A percentile compares a stretch with the other conserved stretches of the same genome.
These are phyloP conservation scores for Dictyophora rubrovolvata DNA, from an alignment of 768 basidiomycete genomes.

Conservation along the genomic window DNA sequence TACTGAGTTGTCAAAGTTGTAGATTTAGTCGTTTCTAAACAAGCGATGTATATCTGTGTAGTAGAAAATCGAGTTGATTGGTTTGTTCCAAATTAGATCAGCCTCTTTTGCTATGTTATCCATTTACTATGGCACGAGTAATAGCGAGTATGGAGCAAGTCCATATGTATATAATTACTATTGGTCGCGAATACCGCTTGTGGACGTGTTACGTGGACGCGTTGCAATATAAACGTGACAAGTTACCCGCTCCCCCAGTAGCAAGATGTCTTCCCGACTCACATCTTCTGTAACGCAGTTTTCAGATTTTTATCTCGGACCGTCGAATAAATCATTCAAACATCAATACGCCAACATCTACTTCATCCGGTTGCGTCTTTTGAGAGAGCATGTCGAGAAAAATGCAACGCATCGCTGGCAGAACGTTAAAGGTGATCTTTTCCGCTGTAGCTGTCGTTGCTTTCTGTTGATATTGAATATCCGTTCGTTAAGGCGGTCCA, in stretches of 20 bases:
- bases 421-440: slow-evolving; percentile 25
- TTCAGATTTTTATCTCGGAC: slow-evolving; percentile 27
- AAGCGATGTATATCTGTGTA: too few relatives aligned
- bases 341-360: slow-evolving; percentile 71
- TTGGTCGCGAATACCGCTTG: too few relatives aligned
- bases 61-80: too few relatives aligned
- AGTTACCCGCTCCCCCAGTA: neutral
- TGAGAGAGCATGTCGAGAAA: slow-evolving; percentile 37
- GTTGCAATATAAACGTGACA: neutral
- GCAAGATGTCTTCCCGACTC: slow-evolving; percentile 3
- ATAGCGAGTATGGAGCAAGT: too few relatives aligned
- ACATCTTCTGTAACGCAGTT: slow-evolving; percentile 21
- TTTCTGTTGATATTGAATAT: neutral
- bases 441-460: slow-evolving; percentile 11
- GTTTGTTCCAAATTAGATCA: too few relatives aligned
- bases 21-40: too few relatives aligned
- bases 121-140: too few relatives aligned
- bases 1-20: too few relatives aligned
- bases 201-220: too few relatives aligned
- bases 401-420: slow-evolving; percentile 44
- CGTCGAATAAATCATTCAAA: slow-evolving; percentile 42
- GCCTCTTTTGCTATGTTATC: too few relatives aligned
- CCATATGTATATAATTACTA: too few relatives aligned
- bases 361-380: slow-evolving; percentile 44
- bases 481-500: slow-evolving; percentile 47